These are phyloP conservation scores for Colletotrichum tropicale DNA, from an alignment of 2,329 filamentous ascomycete species.

Conservation along the genomic window DNA sequence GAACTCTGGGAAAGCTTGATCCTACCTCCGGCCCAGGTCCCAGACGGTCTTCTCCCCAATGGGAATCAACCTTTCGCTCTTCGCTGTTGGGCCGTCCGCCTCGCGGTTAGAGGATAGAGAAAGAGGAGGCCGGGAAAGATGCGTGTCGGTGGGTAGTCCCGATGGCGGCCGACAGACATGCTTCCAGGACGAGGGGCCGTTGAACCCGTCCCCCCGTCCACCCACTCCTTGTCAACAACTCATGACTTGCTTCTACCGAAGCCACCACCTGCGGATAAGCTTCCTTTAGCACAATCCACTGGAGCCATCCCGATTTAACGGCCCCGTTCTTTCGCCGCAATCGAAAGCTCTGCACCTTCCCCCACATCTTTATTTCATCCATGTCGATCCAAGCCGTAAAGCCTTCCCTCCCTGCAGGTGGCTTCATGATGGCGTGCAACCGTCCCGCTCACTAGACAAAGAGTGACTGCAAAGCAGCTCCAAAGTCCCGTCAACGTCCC, in stretches of 20 bases:
- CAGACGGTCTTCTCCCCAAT: not conserved
- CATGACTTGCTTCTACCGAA: not conserved
- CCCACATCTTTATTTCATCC: not conserved
- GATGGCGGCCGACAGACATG: not conserved
- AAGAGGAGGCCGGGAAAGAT: not conserved
- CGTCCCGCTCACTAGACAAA: not conserved
- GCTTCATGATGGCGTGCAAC: not conserved
- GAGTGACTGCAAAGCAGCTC: not conserved
- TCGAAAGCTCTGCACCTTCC: not conserved
- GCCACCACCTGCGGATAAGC: not conserved
- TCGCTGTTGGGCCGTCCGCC: not conserved
- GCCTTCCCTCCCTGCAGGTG: not conserved
- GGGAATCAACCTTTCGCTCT: not conserved
- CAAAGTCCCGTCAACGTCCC: not conserved
- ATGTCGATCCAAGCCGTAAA: not conserved
- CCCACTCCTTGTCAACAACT: not conserved
- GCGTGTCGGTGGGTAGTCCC: not conserved
- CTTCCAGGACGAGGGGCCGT: not conserved
- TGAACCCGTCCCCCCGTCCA: not conserved
- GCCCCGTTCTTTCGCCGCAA: not conserved
- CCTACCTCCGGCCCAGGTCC: not conserved
- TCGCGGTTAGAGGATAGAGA: not conserved
- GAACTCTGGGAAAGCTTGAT: not conserved
- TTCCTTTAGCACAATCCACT: not conserved
- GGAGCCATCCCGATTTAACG: not conserved